phyloP scores from a whole-genome alignment of 2,329 filamentous ascomycete genomes.

The Helicocarpus griseus region DNA sequence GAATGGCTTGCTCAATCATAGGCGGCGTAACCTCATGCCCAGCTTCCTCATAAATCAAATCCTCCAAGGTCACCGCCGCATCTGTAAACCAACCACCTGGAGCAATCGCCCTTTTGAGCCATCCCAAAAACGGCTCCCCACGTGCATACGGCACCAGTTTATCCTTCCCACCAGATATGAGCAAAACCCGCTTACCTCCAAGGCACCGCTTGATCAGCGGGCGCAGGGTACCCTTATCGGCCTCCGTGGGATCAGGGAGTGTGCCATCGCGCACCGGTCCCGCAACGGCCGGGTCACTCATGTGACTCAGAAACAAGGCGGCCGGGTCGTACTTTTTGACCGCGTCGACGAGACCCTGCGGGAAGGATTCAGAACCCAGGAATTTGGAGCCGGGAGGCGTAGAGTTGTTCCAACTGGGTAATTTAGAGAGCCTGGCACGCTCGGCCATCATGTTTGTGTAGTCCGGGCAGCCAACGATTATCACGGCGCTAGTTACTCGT shows the following conservation, averaged over 20 bases:
- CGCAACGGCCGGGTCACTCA: constrained; percentile 15
- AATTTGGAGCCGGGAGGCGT: constrained; percentile 53
- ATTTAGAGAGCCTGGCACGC: constrained; percentile 62
- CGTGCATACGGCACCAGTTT: constrained; percentile 52
- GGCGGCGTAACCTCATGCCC: constrained; percentile 49
- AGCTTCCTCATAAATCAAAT: constrained; percentile 46
- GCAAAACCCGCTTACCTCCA: constrained; percentile 46
- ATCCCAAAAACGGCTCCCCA: constrained; percentile 46
- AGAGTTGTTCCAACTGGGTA: constrained; percentile 49
- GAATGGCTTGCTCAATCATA: constrained; percentile 48
- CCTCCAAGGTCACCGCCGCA: constrained; percentile 44
- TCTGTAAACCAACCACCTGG: constrained; percentile 41
- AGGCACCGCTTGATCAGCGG: constrained; percentile 34
- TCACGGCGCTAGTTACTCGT: constrained; percentile 65
- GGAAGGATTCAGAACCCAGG: constrained; percentile 69
- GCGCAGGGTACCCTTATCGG: constrained; percentile 34
- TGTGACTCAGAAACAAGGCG: constrained; percentile 56
- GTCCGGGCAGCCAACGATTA: constrained; percentile 84
- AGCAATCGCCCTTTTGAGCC: constrained; percentile 41
- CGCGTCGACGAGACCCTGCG: constrained; percentile 53
- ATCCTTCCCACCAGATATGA: constrained; percentile 46
- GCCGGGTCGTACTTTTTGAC: constrained; percentile 65
- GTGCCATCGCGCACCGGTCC: constrained; percentile 21
- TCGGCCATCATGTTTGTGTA: constrained; percentile 71
- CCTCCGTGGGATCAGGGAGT: constrained; percentile 29